Evolutionary conservation across 75 land plant species (phyloP), one percentile per base, ranked within the genome.

Genomic region (Selaginella moellendorffii): DNA sequence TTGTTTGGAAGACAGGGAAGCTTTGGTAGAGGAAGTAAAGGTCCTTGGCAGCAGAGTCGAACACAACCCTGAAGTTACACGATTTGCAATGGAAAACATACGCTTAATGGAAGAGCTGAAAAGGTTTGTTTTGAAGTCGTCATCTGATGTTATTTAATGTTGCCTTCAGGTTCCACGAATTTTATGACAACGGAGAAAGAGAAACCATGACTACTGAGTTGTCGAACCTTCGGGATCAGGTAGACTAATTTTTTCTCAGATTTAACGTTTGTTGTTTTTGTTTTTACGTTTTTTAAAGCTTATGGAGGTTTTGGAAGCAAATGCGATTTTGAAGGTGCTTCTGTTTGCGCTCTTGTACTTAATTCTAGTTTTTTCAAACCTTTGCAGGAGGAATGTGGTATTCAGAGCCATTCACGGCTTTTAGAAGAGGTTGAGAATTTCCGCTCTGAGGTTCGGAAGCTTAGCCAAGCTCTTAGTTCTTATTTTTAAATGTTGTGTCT

Each of bases 41-140:
- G 74, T 82, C 26, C 52, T 85, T 21, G 71, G 87, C 0, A 66
- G 64, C 2, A 82, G 84, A 65, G 71, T 82, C 21, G 85, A 83
- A 51, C 73, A 81, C 0, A 89, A 93, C 69, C 98, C 83, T 56
- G 90, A 89, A 63, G 80, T 83, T 5, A 89, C 98, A 2, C 78
- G 90, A 65, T 93, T 93, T 74, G 98, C 98, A 9, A 93, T 93
- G 98, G 96, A 93, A 63, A 93, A 89, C 71, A 73, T 93, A 64
- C 81, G 82, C 19, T 64, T 93, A 20, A 74, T 80, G 46, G 96
- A 93, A 67, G 91, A 93, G 63, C 68, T 92, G 36, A 81, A 85
- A 68, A 85, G 98, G 96, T 82, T 76, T 25, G n/a, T 5, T n/a
- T n/a, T n/a, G n/a, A n/a, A n/a, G n/a, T n/a, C n/a, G n/a, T n/a